Evolutionary conservation across 371 early-diverging fungal species (phyloP).

Genomic region (Encephalitozoon cuniculi): DNA sequence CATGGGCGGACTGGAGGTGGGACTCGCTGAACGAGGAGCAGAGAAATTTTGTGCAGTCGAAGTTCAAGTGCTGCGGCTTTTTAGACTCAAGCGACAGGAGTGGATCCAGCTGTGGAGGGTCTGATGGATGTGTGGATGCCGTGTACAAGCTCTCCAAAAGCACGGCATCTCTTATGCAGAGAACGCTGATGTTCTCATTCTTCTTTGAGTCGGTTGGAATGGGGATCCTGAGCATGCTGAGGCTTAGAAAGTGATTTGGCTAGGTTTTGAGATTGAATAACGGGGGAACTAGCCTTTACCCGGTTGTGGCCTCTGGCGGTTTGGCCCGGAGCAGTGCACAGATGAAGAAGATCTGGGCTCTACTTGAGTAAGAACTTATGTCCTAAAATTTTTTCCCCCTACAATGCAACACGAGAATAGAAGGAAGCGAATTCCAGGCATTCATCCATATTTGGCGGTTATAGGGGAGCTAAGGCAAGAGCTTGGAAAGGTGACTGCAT

Average conservation of each 20-base stretch:
- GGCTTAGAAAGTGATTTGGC: slow-evolving; percentile 23
- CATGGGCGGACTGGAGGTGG: slow-evolving; percentile 37
- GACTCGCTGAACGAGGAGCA: slow-evolving; percentile 7
- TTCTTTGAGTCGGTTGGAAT: slow-evolving; percentile 37
- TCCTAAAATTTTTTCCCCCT: neutral
- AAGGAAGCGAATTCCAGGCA: slow-evolving; percentile 19
- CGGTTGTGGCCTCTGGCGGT: neutral
- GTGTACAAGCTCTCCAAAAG: neutral
- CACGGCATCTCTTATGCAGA: slow-evolving; percentile 2
- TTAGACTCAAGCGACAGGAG: slow-evolving; percentile 13
- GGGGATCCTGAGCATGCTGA: slow-evolving; percentile 23
- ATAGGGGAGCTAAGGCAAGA: slow-evolving; percentile 5
- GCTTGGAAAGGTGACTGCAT: neutral
- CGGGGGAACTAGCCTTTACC: neutral
- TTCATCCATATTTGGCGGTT: neutral
- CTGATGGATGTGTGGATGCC: neutral
- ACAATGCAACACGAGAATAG: slow-evolving; percentile 5
- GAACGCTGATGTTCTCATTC: slow-evolving; percentile 23
- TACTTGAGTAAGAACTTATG: neutral
- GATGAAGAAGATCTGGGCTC: neutral
- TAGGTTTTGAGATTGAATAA: neutral
- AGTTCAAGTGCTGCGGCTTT: slow-evolving; percentile 49
- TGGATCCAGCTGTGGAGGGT: slow-evolving; percentile 2
- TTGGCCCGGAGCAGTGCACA: neutral
- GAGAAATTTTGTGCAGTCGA: slow-evolving; percentile 25